These are phyloP conservation scores for Aspergillus sclerotioniger DNA, from an alignment of 495 filamentous ascomycete species.

Conservation along the genomic window DNA sequence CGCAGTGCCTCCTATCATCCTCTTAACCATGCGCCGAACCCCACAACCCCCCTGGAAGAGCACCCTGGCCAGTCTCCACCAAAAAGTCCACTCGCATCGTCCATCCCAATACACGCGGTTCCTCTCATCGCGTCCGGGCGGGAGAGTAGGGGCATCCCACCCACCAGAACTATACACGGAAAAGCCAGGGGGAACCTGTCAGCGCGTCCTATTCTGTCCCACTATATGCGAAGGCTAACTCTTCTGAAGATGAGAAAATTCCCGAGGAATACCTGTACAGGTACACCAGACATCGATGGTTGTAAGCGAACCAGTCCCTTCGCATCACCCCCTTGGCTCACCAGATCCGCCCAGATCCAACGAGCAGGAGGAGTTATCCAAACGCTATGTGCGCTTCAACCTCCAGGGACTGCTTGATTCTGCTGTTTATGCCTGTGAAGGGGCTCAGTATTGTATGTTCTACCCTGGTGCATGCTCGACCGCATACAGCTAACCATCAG, in stretches of 20 bases:
- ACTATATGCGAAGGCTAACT: no score
- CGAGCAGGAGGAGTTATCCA: conserved; percentile 31
- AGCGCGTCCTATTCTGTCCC: no score
- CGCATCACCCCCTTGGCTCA: conserved; percentile 9
- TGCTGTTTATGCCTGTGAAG: conserved; percentile 29
- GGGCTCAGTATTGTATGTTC: conserved; percentile 32
- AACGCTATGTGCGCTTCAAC: conserved; percentile 40
- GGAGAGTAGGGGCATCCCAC: no score
- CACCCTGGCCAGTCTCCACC: no score
- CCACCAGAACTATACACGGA: no score
- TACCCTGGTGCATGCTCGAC: not conserved
- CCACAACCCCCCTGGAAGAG: no score
- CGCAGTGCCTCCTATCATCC: no score
- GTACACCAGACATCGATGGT: conserved; percentile 33
- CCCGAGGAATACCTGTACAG: conserved; percentile 12
- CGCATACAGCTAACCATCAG: not conserved
- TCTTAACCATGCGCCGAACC: no score
- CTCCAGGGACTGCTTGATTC: conserved; percentile 30
- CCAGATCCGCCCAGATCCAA: conserved; percentile 28
- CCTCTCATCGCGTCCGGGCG: no score
- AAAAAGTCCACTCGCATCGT: no score
- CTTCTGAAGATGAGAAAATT: not conserved
- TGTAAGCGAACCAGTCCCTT: conserved; percentile 24
- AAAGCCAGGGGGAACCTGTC: no score
- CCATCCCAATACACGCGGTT: no score